phyloP scores from a whole-genome alignment of 2,329 filamentous ascomycete genomes.

The Fusarium hainanense region DNA sequence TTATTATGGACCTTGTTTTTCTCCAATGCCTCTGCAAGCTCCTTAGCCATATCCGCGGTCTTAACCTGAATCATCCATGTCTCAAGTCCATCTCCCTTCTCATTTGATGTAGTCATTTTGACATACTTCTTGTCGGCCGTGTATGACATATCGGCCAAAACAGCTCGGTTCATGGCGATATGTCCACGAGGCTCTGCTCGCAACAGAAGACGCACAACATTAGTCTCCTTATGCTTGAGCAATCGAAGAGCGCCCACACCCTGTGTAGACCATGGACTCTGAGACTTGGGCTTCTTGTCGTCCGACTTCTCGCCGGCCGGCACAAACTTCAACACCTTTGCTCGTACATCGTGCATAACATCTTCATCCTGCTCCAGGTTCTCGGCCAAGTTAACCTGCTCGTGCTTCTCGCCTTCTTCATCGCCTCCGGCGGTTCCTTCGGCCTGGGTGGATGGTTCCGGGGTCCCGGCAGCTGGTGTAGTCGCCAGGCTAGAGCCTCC shows the following conservation, averaged over 20 bases:
- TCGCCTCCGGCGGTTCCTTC: conserved; percentile 55
- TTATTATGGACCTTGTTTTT: conserved; percentile 68
- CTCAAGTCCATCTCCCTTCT: conserved; percentile 69
- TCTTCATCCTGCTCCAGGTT: conserved; percentile 78
- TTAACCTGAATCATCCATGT: conserved; percentile 80
- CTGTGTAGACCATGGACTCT: conserved; percentile 73
- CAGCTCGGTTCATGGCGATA: conserved; percentile 75
- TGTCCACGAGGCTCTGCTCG: conserved; percentile 81
- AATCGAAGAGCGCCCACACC: conserved; percentile 79
- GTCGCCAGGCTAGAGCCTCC: conserved; percentile 70
- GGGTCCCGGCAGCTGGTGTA: conserved; percentile 68
- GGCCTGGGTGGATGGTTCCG: conserved; percentile 63
- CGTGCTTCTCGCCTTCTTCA: conserved; percentile 69
- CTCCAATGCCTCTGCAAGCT: conserved; percentile 64
- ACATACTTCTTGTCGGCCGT: conserved; percentile 70
- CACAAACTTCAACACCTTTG: conserved; percentile 74
- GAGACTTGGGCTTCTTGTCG: conserved; percentile 58
- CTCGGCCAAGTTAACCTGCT: conserved; percentile 76
- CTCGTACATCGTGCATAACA: conserved; percentile 74
- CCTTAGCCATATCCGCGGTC: conserved; percentile 67
- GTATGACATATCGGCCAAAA: conserved; percentile 73
- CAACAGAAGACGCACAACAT: conserved; percentile 74
- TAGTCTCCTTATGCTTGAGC: conserved; percentile 77
- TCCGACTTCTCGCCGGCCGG: conserved; percentile 60
- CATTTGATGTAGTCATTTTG: conserved; percentile 67